Evolutionary conservation across 305 asterid species (phyloP).

Genomic region (Fraxinus dipetala): DNA sequence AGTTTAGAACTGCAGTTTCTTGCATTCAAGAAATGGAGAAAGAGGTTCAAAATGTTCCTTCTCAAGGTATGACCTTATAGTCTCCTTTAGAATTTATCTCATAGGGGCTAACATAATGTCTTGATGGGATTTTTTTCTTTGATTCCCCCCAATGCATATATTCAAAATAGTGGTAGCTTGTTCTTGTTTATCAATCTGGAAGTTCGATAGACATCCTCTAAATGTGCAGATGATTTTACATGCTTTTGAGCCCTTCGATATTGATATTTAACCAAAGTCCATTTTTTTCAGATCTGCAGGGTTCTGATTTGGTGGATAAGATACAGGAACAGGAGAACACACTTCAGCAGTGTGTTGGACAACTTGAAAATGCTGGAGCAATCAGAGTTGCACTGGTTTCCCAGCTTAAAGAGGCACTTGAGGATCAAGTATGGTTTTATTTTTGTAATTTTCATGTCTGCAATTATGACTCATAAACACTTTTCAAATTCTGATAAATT

Average conservation of each 20-base stretch:
- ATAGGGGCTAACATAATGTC: slow-evolving; percentile 4
- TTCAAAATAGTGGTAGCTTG: slow-evolving; percentile 1
- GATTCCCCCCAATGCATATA: not conserved
- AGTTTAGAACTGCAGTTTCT: slow-evolving; percentile 57
- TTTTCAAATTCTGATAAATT: slow-evolving; percentile 23
- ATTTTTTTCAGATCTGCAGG: slow-evolving; percentile 47
- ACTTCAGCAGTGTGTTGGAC: slow-evolving; percentile 56
- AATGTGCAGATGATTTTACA: slow-evolving; percentile 10
- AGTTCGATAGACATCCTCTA: not conserved
- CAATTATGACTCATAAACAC: slow-evolving; percentile 5
- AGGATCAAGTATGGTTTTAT: slow-evolving; percentile 62
- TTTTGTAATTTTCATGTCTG: slow-evolving; percentile 16
- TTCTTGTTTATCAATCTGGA: not conserved
- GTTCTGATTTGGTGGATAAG: slow-evolving; percentile 54
- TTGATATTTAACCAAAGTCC: slow-evolving; percentile 11
- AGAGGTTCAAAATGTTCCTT: slow-evolving; percentile 53
- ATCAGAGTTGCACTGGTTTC: slow-evolving; percentile 61
- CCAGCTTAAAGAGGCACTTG: slow-evolving; percentile 81
- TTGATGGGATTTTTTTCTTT: slow-evolving; percentile 12
- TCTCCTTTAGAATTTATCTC: slow-evolving; percentile 15
- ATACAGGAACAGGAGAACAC: slow-evolving; percentile 65
- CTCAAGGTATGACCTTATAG: slow-evolving; percentile 53
- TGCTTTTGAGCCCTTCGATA: slow-evolving; percentile 4
- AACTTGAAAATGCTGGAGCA: slow-evolving; percentile 77
- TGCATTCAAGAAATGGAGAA: slow-evolving; percentile 57